These are phyloP conservation scores for Coleophoma eucalyptorum DNA, from an alignment of 2,329 filamentous ascomycete genomes.

Conservation along the genomic window DNA sequence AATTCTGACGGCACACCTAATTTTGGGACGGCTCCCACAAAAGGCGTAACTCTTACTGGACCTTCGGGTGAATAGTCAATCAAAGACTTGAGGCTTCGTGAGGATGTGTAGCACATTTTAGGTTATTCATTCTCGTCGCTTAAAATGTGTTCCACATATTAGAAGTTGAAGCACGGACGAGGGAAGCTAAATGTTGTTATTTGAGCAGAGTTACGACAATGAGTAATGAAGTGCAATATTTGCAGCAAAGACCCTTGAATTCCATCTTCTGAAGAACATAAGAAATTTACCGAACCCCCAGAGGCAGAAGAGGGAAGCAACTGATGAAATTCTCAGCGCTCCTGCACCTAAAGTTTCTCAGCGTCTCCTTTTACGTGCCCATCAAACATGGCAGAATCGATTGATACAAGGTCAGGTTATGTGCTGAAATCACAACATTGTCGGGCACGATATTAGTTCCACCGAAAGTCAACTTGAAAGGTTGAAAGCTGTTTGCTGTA, in stretches of 20 bases:
- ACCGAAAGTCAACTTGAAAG: too few species aligned
- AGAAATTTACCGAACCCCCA: neutral
- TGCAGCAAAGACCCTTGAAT: too few species aligned
- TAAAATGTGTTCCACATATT: too few species aligned
- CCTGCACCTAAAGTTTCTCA: neutral
- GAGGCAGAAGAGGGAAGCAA: neutral
- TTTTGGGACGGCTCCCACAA: conserved; percentile 36
- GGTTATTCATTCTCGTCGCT: too few species aligned
- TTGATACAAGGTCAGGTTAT: neutral
- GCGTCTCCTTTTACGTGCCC: neutral
- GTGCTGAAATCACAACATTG: neutral
- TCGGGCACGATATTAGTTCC: neutral
- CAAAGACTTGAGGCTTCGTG: too few species aligned
- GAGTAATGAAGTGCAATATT: too few species aligned
- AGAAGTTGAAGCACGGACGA: too few species aligned
- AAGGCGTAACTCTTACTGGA: conserved; percentile 28
- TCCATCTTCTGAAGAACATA: too few species aligned
- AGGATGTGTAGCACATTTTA: too few species aligned
- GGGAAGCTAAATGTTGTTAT: too few species aligned
- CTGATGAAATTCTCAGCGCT: neutral
- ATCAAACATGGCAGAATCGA: neutral
- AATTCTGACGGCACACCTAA: conserved; percentile 47
- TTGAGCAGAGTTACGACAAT: too few species aligned
- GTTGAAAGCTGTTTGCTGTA: too few species aligned
- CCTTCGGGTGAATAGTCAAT: conserved; percentile 28